phyloP scores from a whole-genome alignment of 495 filamentous ascomycete species.

The Emericellopsis terricola region DNA sequence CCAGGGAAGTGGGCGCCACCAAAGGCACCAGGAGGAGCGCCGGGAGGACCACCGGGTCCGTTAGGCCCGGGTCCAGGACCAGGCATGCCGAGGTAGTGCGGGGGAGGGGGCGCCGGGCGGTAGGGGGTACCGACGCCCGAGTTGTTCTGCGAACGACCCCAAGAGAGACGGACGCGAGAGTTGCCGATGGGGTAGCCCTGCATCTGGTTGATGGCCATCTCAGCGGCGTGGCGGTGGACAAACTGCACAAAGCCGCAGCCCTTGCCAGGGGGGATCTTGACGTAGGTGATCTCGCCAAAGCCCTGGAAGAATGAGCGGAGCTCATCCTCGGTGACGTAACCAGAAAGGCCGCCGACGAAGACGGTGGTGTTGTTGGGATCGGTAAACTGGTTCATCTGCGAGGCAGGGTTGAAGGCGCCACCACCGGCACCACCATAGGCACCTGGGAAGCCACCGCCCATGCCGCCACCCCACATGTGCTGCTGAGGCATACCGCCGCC shows the following conservation, averaged over 20 bases:
- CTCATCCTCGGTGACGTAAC: conserved; percentile 98
- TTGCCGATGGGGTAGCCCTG: conserved; percentile 99
- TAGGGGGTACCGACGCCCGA: conserved; percentile 97
- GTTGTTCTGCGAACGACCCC: conserved; percentile 98
- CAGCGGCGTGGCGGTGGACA: conserved; percentile 93
- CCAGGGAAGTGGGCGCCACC: conserved; percentile 7
- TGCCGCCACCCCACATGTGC: conserved; percentile 2
- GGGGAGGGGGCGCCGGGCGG: conserved; percentile 83
- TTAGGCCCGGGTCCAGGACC: conserved; percentile 10
- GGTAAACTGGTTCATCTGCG: conserved; percentile 99
- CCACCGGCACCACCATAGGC: conserved; percentile 36
- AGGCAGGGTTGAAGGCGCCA: conserved; percentile 30
- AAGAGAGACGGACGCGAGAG: conserved; percentile 90
- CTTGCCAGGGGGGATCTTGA: conserved; percentile 99
- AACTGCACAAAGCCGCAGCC: conserved; percentile 99
- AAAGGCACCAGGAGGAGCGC: too few species aligned
- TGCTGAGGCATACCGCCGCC: conserved; percentile 16
- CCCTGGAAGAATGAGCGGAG: conserved; percentile 99
- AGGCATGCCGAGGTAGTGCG: conserved; percentile 63
- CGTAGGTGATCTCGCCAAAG: conserved; percentile 98
- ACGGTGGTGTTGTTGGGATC: conserved; percentile 99
- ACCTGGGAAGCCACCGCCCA: conserved; percentile 1
- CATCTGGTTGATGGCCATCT: conserved; percentile 99
- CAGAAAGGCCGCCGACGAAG: conserved; percentile 92
- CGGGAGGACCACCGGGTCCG: conserved; percentile 11